These are phyloP conservation scores for Diaporthe nobilis DNA, from an alignment of 2,329 filamentous ascomycete species.

Conservation along the genomic window DNA sequence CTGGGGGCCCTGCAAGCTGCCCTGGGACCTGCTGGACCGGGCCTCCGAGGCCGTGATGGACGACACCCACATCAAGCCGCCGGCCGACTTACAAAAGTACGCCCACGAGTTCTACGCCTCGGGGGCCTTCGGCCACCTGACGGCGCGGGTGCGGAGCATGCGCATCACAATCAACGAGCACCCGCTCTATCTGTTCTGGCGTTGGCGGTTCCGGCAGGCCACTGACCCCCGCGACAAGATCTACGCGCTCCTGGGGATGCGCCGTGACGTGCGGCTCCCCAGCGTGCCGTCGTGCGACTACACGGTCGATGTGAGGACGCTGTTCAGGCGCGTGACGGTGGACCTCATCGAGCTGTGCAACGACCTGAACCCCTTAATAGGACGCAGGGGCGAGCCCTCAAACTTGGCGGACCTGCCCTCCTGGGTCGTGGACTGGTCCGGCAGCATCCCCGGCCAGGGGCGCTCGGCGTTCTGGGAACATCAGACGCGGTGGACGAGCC, in stretches of 20 bases:
- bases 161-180: not conserved
- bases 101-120: not conserved
- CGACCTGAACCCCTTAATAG: conserved; percentile 5
- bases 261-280: not conserved
- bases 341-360: not conserved
- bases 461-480: not conserved
- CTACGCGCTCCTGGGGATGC: conserved; percentile 7
- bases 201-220: not conserved
- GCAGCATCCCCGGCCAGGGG: not conserved
- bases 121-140: not conserved
- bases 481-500: not conserved
- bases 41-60: not conserved
- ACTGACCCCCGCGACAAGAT: not conserved
- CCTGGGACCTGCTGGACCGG: not conserved
- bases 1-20: conserved; percentile 1
- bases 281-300: conserved; percentile 1
- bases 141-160: not conserved
- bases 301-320: not conserved
- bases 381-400: not conserved
- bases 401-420: not conserved
- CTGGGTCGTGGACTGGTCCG: conserved; percentile 5
- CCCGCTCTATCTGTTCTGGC: not conserved
- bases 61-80: not conserved
- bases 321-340: not conserved
- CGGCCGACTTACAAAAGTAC: not conserved